A percentile compares a stretch with the other conserved stretches of the same genome.
phyloP scores from a whole-genome alignment of 352 stramenopile species.

The Globisporangium middletonii region DNA sequence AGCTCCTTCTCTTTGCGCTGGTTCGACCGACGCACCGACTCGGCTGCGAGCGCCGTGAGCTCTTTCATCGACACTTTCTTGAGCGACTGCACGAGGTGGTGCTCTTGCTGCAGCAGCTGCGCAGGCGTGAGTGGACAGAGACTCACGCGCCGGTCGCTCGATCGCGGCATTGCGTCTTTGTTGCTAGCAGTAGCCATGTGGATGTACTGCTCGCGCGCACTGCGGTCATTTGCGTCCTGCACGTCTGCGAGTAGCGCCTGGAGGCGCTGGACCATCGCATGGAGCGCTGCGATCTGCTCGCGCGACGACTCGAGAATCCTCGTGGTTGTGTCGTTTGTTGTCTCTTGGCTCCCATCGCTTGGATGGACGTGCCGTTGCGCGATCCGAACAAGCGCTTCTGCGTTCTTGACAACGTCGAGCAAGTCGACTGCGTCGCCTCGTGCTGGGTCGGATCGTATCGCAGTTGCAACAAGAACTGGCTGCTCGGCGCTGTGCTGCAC shows the following conservation, averaged over 20 bases:
- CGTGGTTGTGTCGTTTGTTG: not conserved
- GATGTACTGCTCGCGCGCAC: slow-evolving; percentile 27
- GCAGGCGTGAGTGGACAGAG: slow-evolving; percentile 41
- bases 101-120: slow-evolving; percentile 30
- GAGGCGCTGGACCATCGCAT: slow-evolving; percentile 27
- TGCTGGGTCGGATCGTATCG: slow-evolving; percentile 15
- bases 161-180: slow-evolving; percentile 1
- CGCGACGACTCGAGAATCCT: slow-evolving; percentile 16
- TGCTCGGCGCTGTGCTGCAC: slow-evolving; percentile 28
- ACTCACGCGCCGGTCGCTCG: slow-evolving; percentile 7
- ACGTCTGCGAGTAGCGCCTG: slow-evolving; percentile 25
- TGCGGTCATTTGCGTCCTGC: slow-evolving; percentile 27
- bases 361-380: slow-evolving; percentile 16
- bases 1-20: slow-evolving; percentile 15
- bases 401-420: slow-evolving; percentile 24
- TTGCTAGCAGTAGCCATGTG: slow-evolving; percentile 18
- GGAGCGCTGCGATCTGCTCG: slow-evolving; percentile 24
- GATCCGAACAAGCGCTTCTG: slow-evolving; percentile 28
- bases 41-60: slow-evolving; percentile 24
- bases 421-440: slow-evolving; percentile 18
- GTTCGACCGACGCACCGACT: slow-evolving; percentile 21
- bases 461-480: slow-evolving; percentile 23
- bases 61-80: slow-evolving; percentile 48
- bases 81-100: slow-evolving; percentile 37
- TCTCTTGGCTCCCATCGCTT: not conserved